A percentile compares a stretch with the other conserved stretches of the same genome.
phyloP scores from a whole-genome alignment of 1,284 basidiomycete species.

The Tilletia setariae region DNA sequence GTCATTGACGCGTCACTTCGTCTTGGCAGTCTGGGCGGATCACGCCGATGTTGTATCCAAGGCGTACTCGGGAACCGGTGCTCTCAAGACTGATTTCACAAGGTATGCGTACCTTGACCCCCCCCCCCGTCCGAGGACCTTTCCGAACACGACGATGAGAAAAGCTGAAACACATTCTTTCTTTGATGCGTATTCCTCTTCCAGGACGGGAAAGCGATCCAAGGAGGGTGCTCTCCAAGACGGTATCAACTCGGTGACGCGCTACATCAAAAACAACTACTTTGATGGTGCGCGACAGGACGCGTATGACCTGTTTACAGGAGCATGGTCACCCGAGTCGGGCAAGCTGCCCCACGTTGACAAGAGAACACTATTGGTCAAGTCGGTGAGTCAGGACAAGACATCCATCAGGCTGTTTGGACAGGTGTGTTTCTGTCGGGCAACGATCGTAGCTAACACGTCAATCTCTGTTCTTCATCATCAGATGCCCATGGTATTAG shows the following conservation, averaged over 20 bases:
- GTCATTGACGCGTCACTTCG: constrained; percentile 14
- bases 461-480: constrained; percentile 50
- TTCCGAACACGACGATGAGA: no score
- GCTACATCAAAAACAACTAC: constrained; percentile 96
- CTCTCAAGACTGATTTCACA: constrained; percentile 92
- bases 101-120: constrained; percentile 49
- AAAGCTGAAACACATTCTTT: neutral
- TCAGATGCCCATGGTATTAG: constrained; percentile 75
- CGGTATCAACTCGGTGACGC: constrained; percentile 76
- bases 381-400: constrained; percentile 62
- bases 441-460: neutral
- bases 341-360: constrained; percentile 70
- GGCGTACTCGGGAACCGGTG: constrained; percentile 92
- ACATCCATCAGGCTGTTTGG: no score
- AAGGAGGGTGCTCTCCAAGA: constrained; percentile 79
- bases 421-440: no score
- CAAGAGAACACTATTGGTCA: constrained; percentile 71
- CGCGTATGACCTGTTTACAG: constrained; percentile 77
- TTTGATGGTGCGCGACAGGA: constrained; percentile 85
- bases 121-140: neutral
- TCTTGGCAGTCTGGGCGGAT: constrained; percentile 78
- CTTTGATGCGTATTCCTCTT: neutral
- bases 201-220: constrained; percentile 76
- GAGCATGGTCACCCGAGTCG: constrained; percentile 69
- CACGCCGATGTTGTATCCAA: constrained; percentile 88